Conservation (phyloP, 2,329 filamentous ascomycete species). For the Fusarium veterinarium region DNA sequence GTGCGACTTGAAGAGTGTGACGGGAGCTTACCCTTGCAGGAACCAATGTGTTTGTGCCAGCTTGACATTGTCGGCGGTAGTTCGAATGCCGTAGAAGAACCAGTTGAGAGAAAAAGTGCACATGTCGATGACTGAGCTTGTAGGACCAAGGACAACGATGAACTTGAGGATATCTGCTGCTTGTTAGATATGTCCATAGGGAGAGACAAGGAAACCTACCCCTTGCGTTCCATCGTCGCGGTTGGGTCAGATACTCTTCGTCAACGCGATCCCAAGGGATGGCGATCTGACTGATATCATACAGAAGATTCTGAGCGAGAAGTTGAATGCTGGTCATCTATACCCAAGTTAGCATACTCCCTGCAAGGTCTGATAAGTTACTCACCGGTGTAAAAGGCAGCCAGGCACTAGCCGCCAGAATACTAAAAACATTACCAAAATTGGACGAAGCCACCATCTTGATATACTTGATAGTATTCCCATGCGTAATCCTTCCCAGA, state of each 20-base stretch:
- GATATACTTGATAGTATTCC: slow-evolving; percentile 5
- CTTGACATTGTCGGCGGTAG: not conserved
- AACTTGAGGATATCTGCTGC: not conserved
- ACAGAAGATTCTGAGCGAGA: not conserved
- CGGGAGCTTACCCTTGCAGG: not conserved
- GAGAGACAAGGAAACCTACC: not conserved
- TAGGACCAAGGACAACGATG: not conserved
- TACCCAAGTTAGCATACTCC: not conserved
- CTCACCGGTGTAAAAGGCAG: not conserved
- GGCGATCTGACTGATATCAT: slow-evolving; percentile 1
- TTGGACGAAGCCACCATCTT: slow-evolving; percentile 8
- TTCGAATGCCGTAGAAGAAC: not conserved
- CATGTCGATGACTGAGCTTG: not conserved
- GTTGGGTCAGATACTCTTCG: not conserved
- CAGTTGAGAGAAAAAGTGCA: not conserved
- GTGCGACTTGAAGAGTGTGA: rapidly evolving
- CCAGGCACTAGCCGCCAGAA: slow-evolving; percentile 2
- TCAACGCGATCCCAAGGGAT: slow-evolving; percentile 9
- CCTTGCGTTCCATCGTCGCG: not conserved
- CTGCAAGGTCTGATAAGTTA: rapidly evolving
- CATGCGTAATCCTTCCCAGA: not conserved
- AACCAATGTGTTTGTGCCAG: not conserved
- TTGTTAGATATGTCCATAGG: not conserved
- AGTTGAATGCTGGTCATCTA: slow-evolving; percentile 3
- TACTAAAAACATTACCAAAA: slow-evolving; percentile 8